Evolutionary conservation across 768 basidiomycete genomes (phyloP).

Genomic region (Leccinum incarnatum): DNA sequence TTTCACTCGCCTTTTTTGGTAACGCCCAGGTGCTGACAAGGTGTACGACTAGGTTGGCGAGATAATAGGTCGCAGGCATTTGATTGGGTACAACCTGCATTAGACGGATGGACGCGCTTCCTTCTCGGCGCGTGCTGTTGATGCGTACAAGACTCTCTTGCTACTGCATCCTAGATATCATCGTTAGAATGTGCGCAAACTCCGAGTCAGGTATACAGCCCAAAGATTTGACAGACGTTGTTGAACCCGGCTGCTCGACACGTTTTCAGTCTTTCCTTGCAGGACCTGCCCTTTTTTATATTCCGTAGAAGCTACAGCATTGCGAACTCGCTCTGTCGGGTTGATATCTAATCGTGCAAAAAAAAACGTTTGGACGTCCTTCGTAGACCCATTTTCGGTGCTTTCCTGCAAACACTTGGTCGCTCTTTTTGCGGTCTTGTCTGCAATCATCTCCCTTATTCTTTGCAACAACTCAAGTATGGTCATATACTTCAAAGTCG

Average conservation of each 20-base stretch:
- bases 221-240: constrained; percentile 6
- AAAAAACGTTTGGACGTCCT: not conserved
- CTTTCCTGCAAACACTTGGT: not conserved
- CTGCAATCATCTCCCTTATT: not conserved
- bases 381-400: not conserved
- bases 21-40: not conserved
- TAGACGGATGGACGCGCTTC: constrained; percentile 29
- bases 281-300: not conserved
- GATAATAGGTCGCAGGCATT: constrained; percentile 75
- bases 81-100: constrained; percentile 75
- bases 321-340: not conserved
- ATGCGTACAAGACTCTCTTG: not conserved
- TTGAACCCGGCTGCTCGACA: not conserved
- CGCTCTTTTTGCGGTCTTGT: not conserved
- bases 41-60: constrained; percentile 65
- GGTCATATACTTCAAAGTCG: not conserved
- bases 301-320: not conserved
- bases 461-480: not conserved
- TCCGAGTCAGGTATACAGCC: not conserved
- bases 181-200: constrained; percentile 2
- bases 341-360: not conserved
- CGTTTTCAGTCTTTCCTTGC: not conserved
- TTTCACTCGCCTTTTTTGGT: not conserved
- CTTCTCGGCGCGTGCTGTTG: not conserved
- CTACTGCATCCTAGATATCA: constrained; percentile 11